Evolutionary conservation across 345 rosid species (phyloP), one percentile per base, ranked within the genome.

Genomic region (Citrus australasica): DNA sequence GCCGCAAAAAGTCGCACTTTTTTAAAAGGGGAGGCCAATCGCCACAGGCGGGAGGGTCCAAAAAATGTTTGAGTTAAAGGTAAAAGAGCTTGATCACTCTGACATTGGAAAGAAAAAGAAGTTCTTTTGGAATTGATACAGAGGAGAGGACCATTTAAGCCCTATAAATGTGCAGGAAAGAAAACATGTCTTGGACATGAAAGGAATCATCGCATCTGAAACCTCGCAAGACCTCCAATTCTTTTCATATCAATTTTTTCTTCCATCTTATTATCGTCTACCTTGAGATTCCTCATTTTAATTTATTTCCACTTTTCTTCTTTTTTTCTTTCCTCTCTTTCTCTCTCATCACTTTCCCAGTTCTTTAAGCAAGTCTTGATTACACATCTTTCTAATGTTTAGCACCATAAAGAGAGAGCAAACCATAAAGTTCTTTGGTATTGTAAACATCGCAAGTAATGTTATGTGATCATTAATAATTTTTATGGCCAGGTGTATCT

Each of bases 71-170:
- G 64, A 59, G 42, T 11, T 69, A 83, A 82, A 79, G 85, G 64
- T 68, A 64, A 81, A 64, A 75, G 80, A 65, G 51, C 59, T 72
- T 2, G 71, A 25, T 46, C 51, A 79, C 56, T 46, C 77, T 7
- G 83, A 59, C 78, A 59, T 28, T 60, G 63, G 82, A 81, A 85
- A 71, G 78, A 67, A 75, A 75, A 82, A 80, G 58, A 33, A 58
- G 38, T 76, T 78, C 88, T 85, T 85, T 84, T 71, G 82, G 27
- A 80, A 79, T 77, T 60, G 74, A 75, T 42, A 79, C 2, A 13
- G 58, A 1, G 7, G 71, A 73, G 53, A 79, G 86, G 83, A 80
- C 83, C 80, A 69, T 64, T 37, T 51, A 21, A 73, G 78, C 83
- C 77, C 65, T 68, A 46, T 32, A 35, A 68, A 35, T 32, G 53